Evolutionary conservation across 106 monocot genomes (phyloP), one percentile per base, ranked within the genome.

Genomic region (Dioscorea alata): DNA sequence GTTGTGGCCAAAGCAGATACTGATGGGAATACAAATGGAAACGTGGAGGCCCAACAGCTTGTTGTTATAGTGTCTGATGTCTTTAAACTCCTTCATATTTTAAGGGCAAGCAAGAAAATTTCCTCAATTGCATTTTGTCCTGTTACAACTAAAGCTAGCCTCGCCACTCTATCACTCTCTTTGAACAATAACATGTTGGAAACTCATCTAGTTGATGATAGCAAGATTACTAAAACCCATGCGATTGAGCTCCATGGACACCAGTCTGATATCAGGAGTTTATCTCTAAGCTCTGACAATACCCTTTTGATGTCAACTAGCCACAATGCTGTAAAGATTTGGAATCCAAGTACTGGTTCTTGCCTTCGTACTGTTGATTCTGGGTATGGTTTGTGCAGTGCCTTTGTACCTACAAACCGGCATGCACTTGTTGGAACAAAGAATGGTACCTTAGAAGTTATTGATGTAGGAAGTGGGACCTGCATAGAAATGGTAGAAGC

Each of bases 381-480:
- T 50, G 90, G 81, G 10, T 92, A 83, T 81, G 99, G 99, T 12
- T 61, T 99, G 42, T 99, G 93, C 49, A 81, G 92, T 77, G 74
- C 73, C 23, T 93, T 99, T 69, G 80, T 84, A 28, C 89, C 85
- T 52, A 78, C 80, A 16, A 85, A 99, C 51, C 71, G 73, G 35
- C 84, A 87, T 83, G 99, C 87, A 7, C 79, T 99, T 76, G 79
- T 99, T 77, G 99, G 99, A 59, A 93, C 99, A 24, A 90, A 89
- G 68, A 79, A 48, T 25, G 99, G 99, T 48, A 75, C 70, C 19
- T 72, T 99, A 49, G 93, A 99, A 67, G 81, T 99, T 59, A 75
- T 99, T 81, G 85, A 99, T 76, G 81, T 99, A 75, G 87, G 85
- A 66, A 99, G 90, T 71, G 90, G 99, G 42, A 83, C 74, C 65